Conservation (phyloP, 2,329 filamentous ascomycete species). For the Xylariaceae sp. region DNA sequence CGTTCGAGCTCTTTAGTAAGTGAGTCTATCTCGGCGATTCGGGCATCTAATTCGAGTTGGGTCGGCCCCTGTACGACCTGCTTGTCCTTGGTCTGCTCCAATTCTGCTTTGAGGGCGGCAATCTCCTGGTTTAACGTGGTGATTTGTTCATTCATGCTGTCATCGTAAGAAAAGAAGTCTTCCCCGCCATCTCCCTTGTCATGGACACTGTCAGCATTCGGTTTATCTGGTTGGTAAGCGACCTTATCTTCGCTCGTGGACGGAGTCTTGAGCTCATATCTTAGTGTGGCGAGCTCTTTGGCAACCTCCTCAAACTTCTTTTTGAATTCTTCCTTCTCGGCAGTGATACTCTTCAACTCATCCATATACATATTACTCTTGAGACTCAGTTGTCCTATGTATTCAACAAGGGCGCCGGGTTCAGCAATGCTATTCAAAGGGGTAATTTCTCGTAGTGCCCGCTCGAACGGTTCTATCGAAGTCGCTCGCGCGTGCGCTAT, state of each 20-base stretch:
- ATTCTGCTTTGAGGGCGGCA: conserved; percentile 60
- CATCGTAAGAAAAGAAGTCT: conserved; percentile 89
- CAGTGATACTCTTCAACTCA: conserved; percentile 80
- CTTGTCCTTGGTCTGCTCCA: conserved; percentile 43
- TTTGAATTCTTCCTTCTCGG: conserved; percentile 74
- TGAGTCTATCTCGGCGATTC: conserved; percentile 43
- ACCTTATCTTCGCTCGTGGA: conserved; percentile 27
- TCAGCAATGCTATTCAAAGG: conserved; percentile 85
- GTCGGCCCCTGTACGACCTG: conserved; percentile 39
- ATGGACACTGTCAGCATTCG: conserved; percentile 17
- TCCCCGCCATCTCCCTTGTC: conserved; percentile 41
- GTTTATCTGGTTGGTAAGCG: conserved; percentile 8
- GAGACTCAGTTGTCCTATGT: conserved; percentile 77
- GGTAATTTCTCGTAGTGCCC: conserved; percentile 83
- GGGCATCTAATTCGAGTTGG: conserved; percentile 45
- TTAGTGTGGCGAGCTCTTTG: conserved; percentile 54
- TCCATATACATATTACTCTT: conserved; percentile 92
- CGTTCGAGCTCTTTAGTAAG: conserved; percentile 45
- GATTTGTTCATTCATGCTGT: conserved; percentile 71
- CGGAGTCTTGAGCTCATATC: conserved; percentile 56
- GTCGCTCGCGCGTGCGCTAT: conserved; percentile 82
- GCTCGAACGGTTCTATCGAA: conserved; percentile 89
- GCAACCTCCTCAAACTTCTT: conserved; percentile 67
- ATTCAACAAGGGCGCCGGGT: conserved; percentile 78
- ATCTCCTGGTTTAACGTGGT: conserved; percentile 65